Base-by-base conservation (phyloP, 345 rosid species). In the Diplotaxis tenuifolia region DNA sequence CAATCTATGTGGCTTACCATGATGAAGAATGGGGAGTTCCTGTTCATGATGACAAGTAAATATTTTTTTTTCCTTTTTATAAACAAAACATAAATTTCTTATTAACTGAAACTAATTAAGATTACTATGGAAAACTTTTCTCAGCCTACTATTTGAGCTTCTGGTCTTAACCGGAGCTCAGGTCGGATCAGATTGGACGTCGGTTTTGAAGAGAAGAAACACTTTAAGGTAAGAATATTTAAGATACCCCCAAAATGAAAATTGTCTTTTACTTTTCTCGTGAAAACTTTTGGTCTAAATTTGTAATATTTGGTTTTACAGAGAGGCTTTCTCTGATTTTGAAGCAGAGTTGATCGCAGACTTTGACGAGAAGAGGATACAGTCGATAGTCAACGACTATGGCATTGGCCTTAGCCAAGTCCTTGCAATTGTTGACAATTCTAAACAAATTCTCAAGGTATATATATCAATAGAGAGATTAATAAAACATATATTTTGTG, bases 11-110 rank as follows among this genome's bases (percentile, higher is more conserved):
- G 12, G 87, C 86, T 73, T 90, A 86, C 80, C 92, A 88, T 74
- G 92, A 90, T 65, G 74, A 81, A 65, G 96, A 88, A 84, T 90
- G 96, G 93, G 96, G 96, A 64, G 88, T 90, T 65, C 86, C 93
- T 29, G 86, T 84, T 32, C 87, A 90, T 61, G 86, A 88, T 79
- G 96, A 90, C 70, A 84, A 69, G 93, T 86, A 65, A 72, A 38
- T 57, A 23, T 6, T 6, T 9, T 61, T 54, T 9, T 28, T 29
- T 0, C 1, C 20, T 55, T 9, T 1, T 5, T 0, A 20, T 54
- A 5, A 63, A 63, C 28, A 23, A 50, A 70, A 57, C 0, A 0
- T 6, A 42, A 6, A 1, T 5, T 49, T 58, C 25, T 65, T 19
- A n/a, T 28, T 5, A 58, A 50, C 3, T 8, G 1, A 61, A 55